Conservation (phyloP, 2,329 filamentous ascomycete species). For the Aureobasidium sp. region DNA sequence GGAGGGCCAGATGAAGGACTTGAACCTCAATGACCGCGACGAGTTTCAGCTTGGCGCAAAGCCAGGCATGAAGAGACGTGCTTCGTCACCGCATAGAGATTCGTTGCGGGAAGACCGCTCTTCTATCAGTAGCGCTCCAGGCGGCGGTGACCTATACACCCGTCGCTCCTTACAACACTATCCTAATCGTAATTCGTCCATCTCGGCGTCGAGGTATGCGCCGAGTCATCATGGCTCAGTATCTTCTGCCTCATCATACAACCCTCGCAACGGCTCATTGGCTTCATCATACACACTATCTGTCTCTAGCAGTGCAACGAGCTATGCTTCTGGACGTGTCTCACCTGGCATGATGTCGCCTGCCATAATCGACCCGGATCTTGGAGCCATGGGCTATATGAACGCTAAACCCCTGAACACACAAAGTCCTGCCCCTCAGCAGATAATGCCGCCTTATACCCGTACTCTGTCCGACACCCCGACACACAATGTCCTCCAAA, state of each 20-base stretch:
- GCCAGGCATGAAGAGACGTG: conserved; percentile 56
- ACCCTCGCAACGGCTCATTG: conserved; percentile 55
- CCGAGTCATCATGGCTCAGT: conserved; percentile 54
- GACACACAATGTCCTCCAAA: conserved; percentile 35
- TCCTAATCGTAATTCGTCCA: conserved; percentile 49
- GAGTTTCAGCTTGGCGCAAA: conserved; percentile 39
- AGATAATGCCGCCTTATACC: conserved; percentile 35
- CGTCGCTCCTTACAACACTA: conserved; percentile 51
- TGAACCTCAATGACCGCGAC: conserved; percentile 49
- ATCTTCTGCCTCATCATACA: conserved; percentile 59
- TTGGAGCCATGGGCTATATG: conserved; percentile 48
- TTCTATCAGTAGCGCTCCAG: conserved; percentile 37
- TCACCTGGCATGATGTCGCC: conserved; percentile 57
- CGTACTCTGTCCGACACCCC: conserved; percentile 36
- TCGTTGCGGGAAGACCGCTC: conserved; percentile 41
- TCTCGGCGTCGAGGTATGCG: conserved; percentile 45
- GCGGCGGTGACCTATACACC: conserved; percentile 44
- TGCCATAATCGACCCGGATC: conserved; percentile 45
- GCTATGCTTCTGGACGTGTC: conserved; percentile 54
- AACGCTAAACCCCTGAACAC: conserved; percentile 39
- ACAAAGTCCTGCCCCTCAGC: conserved; percentile 36
- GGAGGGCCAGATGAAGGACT: conserved; percentile 44
- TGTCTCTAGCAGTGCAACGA: conserved; percentile 58
- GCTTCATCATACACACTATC: conserved; percentile 53
- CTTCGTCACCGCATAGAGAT: conserved; percentile 57